These are phyloP conservation scores for Ophiostoma ips DNA, from an alignment of 2,329 filamentous ascomycete species.

Conservation along the genomic window DNA sequence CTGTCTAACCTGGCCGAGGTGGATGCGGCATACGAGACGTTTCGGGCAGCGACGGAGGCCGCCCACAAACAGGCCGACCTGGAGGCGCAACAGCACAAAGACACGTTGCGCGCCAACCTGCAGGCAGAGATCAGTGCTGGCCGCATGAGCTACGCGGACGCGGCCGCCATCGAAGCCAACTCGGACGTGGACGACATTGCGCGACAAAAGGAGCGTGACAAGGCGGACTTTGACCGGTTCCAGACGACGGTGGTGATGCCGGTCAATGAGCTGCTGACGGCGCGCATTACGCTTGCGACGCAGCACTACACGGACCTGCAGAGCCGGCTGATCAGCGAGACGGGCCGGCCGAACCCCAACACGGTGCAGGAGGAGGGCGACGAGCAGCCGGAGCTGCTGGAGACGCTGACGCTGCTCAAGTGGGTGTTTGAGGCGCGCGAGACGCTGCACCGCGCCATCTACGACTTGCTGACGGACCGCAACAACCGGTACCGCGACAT, in stretches of 20 bases:
- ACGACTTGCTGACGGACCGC: slow-evolving; percentile 70
- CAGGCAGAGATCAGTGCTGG: slow-evolving; percentile 67
- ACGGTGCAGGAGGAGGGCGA: slow-evolving; percentile 90
- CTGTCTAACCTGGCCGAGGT: slow-evolving; percentile 63
- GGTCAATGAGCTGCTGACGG: slow-evolving; percentile 64
- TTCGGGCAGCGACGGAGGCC: slow-evolving; percentile 40
- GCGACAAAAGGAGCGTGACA: slow-evolving; percentile 56
- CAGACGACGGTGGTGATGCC: slow-evolving; percentile 73
- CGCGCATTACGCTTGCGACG: slow-evolving; percentile 59
- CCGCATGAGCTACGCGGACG: slow-evolving; percentile 64
- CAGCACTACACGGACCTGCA: slow-evolving; percentile 65
- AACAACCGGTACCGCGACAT: slow-evolving; percentile 78
- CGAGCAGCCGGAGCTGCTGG: slow-evolving; percentile 81
- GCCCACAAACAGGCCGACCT: slow-evolving; percentile 41
- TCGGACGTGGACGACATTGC: slow-evolving; percentile 56
- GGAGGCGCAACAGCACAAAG: slow-evolving; percentile 38
- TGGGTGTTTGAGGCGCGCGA: slow-evolving; percentile 97
- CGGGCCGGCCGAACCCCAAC: slow-evolving; percentile 55
- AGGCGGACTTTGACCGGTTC: slow-evolving; percentile 72
- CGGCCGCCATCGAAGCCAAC: slow-evolving; percentile 65
- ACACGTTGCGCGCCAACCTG: slow-evolving; percentile 58
- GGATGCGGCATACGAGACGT: slow-evolving; percentile 51
- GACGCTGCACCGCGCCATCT: slow-evolving; percentile 68
- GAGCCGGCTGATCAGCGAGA: slow-evolving; percentile 58
- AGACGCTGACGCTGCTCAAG: slow-evolving; percentile 87